Evolutionary conservation across 176 grass and related monocot species (phyloP).

Genomic region (Triticum aestivum): DNA sequence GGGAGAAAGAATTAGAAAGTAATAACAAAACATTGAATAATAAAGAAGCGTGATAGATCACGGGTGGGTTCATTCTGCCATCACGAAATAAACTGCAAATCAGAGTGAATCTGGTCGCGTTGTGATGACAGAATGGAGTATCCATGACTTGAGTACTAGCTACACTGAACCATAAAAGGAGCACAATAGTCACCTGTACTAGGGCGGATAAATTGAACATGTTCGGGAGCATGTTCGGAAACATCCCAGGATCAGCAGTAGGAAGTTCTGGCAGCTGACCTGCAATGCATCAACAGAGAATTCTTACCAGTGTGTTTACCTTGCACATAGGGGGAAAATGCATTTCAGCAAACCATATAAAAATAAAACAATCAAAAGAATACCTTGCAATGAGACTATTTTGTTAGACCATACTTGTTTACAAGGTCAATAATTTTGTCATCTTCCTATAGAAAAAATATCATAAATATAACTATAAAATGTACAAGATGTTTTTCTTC

Average conservation of each 20-base stretch:
- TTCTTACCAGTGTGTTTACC: background rate
- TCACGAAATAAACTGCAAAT: too few species aligned
- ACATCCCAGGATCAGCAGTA: conserved; percentile 48
- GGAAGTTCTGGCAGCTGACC: conserved; percentile 31
- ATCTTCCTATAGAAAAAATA: too few species aligned
- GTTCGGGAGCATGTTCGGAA: conserved; percentile 78
- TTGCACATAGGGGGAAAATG: too few species aligned
- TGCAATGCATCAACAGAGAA: background rate
- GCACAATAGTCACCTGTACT: conserved; percentile 44
- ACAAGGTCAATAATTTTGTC: too few species aligned
- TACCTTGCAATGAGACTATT: too few species aligned
- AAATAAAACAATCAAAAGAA: too few species aligned
- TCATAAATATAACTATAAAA: too few species aligned
- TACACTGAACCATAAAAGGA: background rate
- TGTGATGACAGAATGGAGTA: background rate
- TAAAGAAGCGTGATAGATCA: background rate
- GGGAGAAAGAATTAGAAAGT: conserved; percentile 16
- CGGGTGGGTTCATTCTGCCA: too few species aligned
- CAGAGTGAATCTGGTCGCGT: too few species aligned
- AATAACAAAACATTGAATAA: background rate
- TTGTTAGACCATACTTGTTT: too few species aligned
- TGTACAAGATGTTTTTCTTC: too few species aligned
- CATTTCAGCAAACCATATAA: too few species aligned
- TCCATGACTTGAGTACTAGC: background rate
- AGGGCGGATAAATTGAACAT: conserved; percentile 49